Percentiles rank a stretch among this genome's conserved stretches.
These are phyloP conservation scores for Rusavskia elegans DNA, from an alignment of 495 filamentous ascomycete genomes.

Conservation along the genomic window DNA sequence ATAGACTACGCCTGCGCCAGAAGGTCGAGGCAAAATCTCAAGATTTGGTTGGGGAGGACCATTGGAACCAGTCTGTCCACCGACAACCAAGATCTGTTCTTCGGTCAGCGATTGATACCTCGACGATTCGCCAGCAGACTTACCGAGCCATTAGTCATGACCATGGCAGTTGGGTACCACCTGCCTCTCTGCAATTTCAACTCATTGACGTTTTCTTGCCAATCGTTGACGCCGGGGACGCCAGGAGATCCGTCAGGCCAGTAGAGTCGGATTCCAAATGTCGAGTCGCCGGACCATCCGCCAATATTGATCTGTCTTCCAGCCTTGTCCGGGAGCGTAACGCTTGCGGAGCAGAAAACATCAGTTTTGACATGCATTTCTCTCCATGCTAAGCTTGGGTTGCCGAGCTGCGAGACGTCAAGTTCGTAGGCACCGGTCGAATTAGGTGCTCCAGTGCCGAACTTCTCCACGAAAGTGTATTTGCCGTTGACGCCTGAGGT, in stretches of 20 bases:
- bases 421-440: constrained; percentile 51
- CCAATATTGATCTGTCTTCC: constrained; percentile 47
- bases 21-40: constrained; percentile 37
- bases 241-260: constrained; percentile 37
- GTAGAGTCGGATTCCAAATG: constrained; percentile 47
- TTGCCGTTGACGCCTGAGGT: constrained; percentile 43
- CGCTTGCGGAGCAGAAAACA: constrained; percentile 44
- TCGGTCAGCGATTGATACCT: no score
- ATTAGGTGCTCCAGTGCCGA: constrained; percentile 37
- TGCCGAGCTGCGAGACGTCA: constrained; percentile 29
- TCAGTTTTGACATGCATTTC: constrained; percentile 49
- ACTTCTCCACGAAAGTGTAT: constrained; percentile 48
- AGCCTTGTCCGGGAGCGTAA: constrained; percentile 47
- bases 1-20: neutral
- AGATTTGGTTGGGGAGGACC: constrained; percentile 39
- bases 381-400: constrained; percentile 36
- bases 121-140: no score
- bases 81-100: constrained; percentile 37
- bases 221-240: constrained; percentile 29
- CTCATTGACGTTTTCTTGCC: constrained; percentile 44
- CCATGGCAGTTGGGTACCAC: constrained; percentile 52
- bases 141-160: constrained; percentile 46
- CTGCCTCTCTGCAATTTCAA: constrained; percentile 41
- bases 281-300: constrained; percentile 48
- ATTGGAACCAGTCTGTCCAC: constrained; percentile 47